phyloP scores from a whole-genome alignment of 495 filamentous ascomycete genomes.

The Astrothelium subdiscretum region DNA sequence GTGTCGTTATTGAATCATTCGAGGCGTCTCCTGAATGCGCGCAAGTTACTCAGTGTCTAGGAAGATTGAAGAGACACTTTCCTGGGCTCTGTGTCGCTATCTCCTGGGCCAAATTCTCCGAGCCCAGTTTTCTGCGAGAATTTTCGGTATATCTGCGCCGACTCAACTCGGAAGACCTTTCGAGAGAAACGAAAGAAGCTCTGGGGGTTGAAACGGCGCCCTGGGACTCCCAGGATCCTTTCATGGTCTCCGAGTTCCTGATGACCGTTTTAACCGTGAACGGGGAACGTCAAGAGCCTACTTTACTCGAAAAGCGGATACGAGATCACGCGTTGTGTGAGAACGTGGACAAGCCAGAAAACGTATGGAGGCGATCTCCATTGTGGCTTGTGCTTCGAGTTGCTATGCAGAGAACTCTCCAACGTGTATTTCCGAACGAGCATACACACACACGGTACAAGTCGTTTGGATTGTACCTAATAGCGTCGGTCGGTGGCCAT shows the following conservation, averaged over 20 bases:
- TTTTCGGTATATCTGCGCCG: conserved; percentile 33
- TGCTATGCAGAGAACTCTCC: conserved; percentile 32
- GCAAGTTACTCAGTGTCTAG: conserved; percentile 35
- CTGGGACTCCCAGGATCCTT: conserved; percentile 43
- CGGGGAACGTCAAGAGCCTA: conserved; percentile 23
- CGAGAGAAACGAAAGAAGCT: conserved; percentile 34
- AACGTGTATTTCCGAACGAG: neutral
- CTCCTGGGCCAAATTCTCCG: conserved; percentile 19
- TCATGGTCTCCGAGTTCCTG: conserved; percentile 45
- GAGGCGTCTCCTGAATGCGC: conserved; percentile 42
- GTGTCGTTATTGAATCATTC: conserved; percentile 41
- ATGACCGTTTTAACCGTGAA: conserved; percentile 35
- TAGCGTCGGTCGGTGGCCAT: conserved; percentile 29
- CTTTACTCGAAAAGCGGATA: conserved; percentile 43
- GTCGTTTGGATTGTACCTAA: conserved; percentile 41
- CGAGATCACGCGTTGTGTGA: conserved; percentile 49
- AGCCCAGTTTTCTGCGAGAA: conserved; percentile 26
- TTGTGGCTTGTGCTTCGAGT: conserved; percentile 52
- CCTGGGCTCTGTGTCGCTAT: conserved; percentile 40
- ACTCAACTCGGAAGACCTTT: conserved; percentile 34
- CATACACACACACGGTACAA: conserved; percentile 36
- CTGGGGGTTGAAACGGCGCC: conserved; percentile 30
- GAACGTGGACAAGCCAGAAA: conserved; percentile 23
- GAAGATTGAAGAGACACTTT: conserved; percentile 43
- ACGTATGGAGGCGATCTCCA: conserved; percentile 42